Evolutionary conservation across 164 flowering plant species (phyloP), one percentile per base, ranked within the genome.

Genomic region (Santalum album): DNA sequence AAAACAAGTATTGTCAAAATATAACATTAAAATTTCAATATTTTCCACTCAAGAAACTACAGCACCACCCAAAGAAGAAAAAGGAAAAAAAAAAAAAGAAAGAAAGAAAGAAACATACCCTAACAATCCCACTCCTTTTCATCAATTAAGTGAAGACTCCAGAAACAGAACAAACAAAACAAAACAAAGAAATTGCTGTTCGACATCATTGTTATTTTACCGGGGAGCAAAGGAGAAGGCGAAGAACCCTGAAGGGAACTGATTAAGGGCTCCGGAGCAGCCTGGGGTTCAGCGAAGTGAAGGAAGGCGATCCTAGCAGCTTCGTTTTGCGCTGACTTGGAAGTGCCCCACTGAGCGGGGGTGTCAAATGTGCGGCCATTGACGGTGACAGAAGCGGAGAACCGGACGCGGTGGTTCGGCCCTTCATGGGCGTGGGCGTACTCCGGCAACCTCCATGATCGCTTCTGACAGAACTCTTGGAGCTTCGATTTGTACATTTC

Each of bases 321-420:
- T 4, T 67, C 65, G 56, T 70, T 80, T 38, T 75, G 84, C 7
- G 90, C 77, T 5, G 75, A 69, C 47, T 77, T 80, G 35, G 73
- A 25, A 23, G 81, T 53, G 19, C 16, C 59, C 59, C 35, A 59
- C 14, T 12, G 43, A 0, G 10, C 14, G 2, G 36, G 12, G 23
- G 74, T 39, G 16, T 47, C 34, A 51, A 74, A 82, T 2, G 61
- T 0, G 29, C 54, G 16, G 46, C 76, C 80, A 15, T 71, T 61
- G 16, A 78, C 73, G 26, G 27, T 23, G 17, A 79, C 81, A 9
- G 77, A 49, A 22, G 78, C 68, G 2, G 51, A 63, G 75, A 83
- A 83, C 23, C 58, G 18, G 20, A 78, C 76, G 45, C 20, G 40
- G 70, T 83, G 81, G 25, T 57, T 69, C 1, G 65, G 71, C 0